These are phyloP conservation scores for Trametes sp. DNA, from an alignment of 1,284 basidiomycete species.

Conservation along the genomic window DNA sequence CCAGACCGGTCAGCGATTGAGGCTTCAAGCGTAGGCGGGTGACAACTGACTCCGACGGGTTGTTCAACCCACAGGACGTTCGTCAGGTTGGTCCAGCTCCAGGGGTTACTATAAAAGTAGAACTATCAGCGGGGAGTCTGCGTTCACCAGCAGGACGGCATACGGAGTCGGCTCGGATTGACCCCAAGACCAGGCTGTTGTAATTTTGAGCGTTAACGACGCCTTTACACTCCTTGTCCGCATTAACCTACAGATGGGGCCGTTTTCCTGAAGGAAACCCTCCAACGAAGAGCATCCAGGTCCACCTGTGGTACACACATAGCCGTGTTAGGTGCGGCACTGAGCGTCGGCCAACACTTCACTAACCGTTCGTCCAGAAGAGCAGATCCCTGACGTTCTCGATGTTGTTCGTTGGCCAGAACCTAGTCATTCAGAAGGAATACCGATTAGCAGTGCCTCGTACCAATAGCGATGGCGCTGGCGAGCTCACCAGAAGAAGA, in stretches of 20 bases:
- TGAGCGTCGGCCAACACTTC: no score
- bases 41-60: slow-evolving; percentile 53
- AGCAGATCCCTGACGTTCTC: slow-evolving; percentile 57
- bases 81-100: slow-evolving; percentile 53
- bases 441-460: not conserved
- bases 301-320: slow-evolving; percentile 43
- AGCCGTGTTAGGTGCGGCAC: not conserved
- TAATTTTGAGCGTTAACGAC: not conserved
- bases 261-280: slow-evolving; percentile 59
- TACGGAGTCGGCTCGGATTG: slow-evolving; percentile 57
- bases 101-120: slow-evolving; percentile 37
- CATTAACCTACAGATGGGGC: slow-evolving; percentile 44
- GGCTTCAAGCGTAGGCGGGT: not conserved
- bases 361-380: slow-evolving; percentile 51
- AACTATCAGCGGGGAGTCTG: not conserved
- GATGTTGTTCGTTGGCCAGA: slow-evolving; percentile 56
- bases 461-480: no score
- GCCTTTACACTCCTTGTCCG: not conserved
- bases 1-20: not conserved
- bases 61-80: slow-evolving; percentile 59
- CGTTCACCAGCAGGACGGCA: slow-evolving; percentile 10
- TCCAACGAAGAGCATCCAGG: slow-evolving; percentile 57
- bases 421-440: slow-evolving; percentile 34
- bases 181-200: slow-evolving; percentile 63
- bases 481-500: slow-evolving; percentile 52